Evolutionary conservation across 23 red algal species (phyloP).

Genomic region (Agarophyton chilense): DNA sequence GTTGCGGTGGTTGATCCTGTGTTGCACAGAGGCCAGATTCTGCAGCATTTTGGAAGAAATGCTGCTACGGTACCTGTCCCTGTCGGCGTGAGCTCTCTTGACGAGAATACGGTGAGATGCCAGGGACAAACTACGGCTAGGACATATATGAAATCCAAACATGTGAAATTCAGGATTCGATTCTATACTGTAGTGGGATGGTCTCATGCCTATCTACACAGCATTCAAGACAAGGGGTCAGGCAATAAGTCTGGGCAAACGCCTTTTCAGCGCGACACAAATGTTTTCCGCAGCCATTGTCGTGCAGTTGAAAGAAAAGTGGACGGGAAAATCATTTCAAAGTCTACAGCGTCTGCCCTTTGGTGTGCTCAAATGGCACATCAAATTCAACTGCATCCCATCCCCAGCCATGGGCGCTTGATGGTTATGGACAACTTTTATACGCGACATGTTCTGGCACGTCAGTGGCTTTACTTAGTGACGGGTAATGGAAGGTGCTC

Average conservation of each 20-base stretch:
- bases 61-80: background rate
- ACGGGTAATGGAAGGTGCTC: too few species aligned
- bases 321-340: background rate
- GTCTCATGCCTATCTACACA: background rate
- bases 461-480: too few species aligned
- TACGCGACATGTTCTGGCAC: too few species aligned
- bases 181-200: constrained; percentile 7
- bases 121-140: background rate
- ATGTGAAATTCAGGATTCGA: too few species aligned
- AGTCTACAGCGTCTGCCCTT: background rate
- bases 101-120: background rate
- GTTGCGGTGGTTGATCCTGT: background rate
- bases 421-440: too few species aligned
- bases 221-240: constrained; percentile 14
- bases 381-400: too few species aligned
- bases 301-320: background rate
- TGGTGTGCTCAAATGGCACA: too few species aligned
- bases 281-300: background rate
- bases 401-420: too few species aligned
- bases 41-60: background rate
- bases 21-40: background rate
- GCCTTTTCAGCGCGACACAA: background rate
- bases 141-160: constrained; percentile 24
- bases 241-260: background rate
- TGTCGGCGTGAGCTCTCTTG: background rate